phyloP scores from a whole-genome alignment of 2,329 filamentous ascomycete genomes.

The Trichoderma arundinaceum region DNA sequence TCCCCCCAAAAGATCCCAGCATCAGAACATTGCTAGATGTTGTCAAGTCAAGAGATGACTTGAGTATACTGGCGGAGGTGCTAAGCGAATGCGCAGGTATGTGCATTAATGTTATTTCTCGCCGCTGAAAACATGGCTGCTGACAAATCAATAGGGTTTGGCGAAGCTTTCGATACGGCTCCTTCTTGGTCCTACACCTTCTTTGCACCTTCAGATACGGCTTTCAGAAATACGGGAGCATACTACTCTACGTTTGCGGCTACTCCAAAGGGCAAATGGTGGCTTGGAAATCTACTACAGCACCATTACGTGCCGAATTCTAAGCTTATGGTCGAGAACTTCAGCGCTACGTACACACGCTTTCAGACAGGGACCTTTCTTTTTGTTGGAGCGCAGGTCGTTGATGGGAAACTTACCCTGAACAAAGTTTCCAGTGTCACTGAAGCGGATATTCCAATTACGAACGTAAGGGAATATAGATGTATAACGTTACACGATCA shows the following conservation, averaged over 20 bases:
- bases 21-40: neutral
- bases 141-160: neutral
- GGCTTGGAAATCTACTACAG: conserved; percentile 6
- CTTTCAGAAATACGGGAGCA: conserved; percentile 8
- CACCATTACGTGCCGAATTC: conserved; percentile 7
- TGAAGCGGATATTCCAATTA: neutral
- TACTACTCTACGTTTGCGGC: conserved; percentile 1
- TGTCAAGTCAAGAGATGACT: neutral
- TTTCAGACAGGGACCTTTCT: neutral
- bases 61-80: neutral
- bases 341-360: neutral
- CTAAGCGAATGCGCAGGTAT: conserved; percentile 1
- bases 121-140: neutral
- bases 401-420: neutral
- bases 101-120: neutral
- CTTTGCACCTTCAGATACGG: neutral
- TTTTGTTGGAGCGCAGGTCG: neutral
- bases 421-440: neutral
- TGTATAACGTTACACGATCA: neutral
- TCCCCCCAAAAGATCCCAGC: neutral
- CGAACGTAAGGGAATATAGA: neutral
- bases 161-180: neutral
- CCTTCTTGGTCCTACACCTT: conserved; percentile 1
- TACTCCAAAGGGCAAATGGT: conserved; percentile 10
- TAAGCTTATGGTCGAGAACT: neutral